phyloP scores from a whole-genome alignment of 768 basidiomycete species.

The Lyophyllum decastes region DNA sequence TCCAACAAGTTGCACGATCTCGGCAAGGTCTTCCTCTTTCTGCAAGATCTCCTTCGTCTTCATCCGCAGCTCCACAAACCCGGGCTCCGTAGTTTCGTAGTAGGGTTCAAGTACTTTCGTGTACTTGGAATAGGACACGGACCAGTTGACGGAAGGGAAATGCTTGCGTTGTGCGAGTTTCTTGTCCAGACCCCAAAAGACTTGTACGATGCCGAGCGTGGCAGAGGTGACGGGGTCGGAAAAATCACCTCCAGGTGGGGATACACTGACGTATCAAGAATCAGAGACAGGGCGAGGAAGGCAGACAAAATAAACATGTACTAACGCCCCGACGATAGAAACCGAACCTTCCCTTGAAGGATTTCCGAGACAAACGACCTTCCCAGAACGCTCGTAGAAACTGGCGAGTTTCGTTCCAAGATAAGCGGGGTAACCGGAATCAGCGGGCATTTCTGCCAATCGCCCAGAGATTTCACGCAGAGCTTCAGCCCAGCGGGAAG shows the following conservation, averaged over 20 bases:
- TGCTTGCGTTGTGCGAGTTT: constrained; percentile 98
- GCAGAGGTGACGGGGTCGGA: constrained; percentile 98
- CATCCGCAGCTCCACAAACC: constrained; percentile 92
- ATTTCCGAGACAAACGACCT: constrained; percentile 89
- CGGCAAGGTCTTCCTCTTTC: constrained; percentile 97
- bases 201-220: constrained; percentile 97
- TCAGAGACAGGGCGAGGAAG: constrained; percentile 3
- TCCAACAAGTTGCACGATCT: constrained; percentile 99
- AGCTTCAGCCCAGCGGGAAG: constrained; percentile 99
- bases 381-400: constrained; percentile 99
- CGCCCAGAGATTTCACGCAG: constrained; percentile 99
- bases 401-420: constrained; percentile 92
- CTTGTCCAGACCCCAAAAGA: constrained; percentile 99
- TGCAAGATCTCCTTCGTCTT: constrained; percentile 96
- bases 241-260: constrained; percentile 98
- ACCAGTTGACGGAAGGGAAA: constrained; percentile 99
- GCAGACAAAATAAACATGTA: constrained; percentile 19
- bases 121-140: constrained; percentile 98
- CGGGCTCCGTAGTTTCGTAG: constrained; percentile 88
- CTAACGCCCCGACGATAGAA: constrained; percentile 98
- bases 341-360: constrained; percentile 90
- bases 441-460: constrained; percentile 99
- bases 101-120: constrained; percentile 90
- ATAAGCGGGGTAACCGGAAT: constrained; percentile 99
- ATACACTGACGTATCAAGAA: constrained; percentile 63